phyloP scores from a whole-genome alignment of 441 rosid genomes.

The Adansonia madagascariensis region DNA sequence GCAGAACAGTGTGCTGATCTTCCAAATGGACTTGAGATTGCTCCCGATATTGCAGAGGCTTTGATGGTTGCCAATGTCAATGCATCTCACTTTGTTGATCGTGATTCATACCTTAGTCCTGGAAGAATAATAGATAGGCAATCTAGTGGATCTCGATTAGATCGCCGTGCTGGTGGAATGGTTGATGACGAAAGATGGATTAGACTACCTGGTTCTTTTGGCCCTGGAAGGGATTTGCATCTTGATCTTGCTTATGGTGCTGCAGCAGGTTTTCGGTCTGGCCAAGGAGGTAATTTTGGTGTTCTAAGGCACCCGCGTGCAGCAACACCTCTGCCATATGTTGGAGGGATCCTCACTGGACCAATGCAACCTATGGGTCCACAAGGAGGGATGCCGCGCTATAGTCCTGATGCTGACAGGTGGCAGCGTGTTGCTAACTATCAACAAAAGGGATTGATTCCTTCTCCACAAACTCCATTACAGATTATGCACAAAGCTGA shows the following conservation, averaged over 20 bases:
- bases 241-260: constrained; percentile 53
- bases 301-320: constrained; percentile 25
- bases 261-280: constrained; percentile 62
- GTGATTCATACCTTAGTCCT: constrained; percentile 59
- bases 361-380: constrained; percentile 73
- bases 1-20: constrained; percentile 68
- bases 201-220: constrained; percentile 54
- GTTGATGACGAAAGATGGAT: constrained; percentile 76
- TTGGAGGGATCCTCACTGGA: constrained; percentile 69
- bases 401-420: constrained; percentile 69
- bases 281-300: constrained; percentile 74
- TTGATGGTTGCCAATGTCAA: constrained; percentile 43
- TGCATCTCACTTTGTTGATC: constrained; percentile 54
- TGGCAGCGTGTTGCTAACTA: constrained; percentile 81
- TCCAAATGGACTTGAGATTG: constrained; percentile 63
- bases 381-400: constrained; percentile 71
- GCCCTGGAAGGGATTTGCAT: constrained; percentile 55
- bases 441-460: constrained; percentile 78
- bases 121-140: constrained; percentile 73
- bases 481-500: constrained; percentile 48
- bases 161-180: constrained; percentile 27
- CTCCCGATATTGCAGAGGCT: constrained; percentile 52
- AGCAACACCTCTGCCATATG: constrained; percentile 49
- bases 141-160: background rate
- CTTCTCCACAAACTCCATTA: constrained; percentile 21